Evolutionary conservation across 2,329 filamentous ascomycete genomes (phyloP), one percentile per base, ranked within the genome.

Genomic region (Juglanconis juglandina): DNA sequence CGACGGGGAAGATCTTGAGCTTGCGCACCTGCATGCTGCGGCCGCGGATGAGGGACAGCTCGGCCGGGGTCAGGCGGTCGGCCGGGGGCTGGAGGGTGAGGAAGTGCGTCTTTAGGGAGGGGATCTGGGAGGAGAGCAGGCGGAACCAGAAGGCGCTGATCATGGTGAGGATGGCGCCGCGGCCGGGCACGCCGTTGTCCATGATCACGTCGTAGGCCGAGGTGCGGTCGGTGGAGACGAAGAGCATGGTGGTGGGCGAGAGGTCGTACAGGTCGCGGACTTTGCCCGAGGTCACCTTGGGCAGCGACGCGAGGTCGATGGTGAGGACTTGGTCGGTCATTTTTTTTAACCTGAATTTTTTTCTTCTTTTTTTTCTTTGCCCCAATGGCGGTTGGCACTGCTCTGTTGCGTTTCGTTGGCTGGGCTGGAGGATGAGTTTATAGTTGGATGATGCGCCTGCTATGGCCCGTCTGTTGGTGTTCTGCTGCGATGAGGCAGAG

Each of bases 201-300:
- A 96, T 87, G 68, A 96, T 86, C 68, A 96, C 92, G 82, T 98
- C 94, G 80, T 94, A 98, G 59, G 95, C 95, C 32, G 92, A 96
- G 73, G 97, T 95, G 66, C 95, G 89, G 77, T 68, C 67, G 7
- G 68, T 68, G 10, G 68, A 68, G 17, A 67, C 70, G 49, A 73
- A 66, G 47, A 74, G 63, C 53, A 73, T 66, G 1, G 69, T 68
- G 61, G 67, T 65, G 17, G 68, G 68, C 53, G 70, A 68, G 37
- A 69, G 61, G 30, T 65, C 60, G 58, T 66, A 68, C 24, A 71
- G 61, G 63, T 73, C 71, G 60, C 68, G 67, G 52, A 70, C 68
- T 64, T 70, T 70, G 61, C 68, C 73, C 50, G 65, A 66, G 2
- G 71, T 68, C 48, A 73, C 53, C 67, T 69, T 68, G 58, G 68